Evolutionary conservation across 73 alveolate species (phyloP).

Genomic region (Stentor coeruleus): DNA sequence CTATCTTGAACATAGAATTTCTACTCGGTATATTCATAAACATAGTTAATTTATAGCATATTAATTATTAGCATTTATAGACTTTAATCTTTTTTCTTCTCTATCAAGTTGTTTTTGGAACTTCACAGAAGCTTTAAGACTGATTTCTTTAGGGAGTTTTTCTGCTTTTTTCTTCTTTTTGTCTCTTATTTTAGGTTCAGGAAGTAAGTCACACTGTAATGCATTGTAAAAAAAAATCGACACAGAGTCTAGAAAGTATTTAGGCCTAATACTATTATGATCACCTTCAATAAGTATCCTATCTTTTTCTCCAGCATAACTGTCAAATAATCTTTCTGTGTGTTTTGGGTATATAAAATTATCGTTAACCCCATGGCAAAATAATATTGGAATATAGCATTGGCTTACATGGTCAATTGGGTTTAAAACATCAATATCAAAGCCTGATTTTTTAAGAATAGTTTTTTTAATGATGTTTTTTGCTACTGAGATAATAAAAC

Average conservation of each 20-base stretch:
- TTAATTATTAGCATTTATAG: too few species aligned
- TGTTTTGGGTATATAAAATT: conserved; percentile 86
- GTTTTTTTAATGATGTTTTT: conserved; percentile 72
- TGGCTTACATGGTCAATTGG: conserved; percentile 72
- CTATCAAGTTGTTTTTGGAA: not conserved
- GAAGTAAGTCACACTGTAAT: conserved; percentile 10
- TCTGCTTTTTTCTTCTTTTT: not conserved
- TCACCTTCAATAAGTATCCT: conserved; percentile 25
- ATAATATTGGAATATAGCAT: conserved; percentile 85
- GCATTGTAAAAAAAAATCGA: conserved; percentile 48
- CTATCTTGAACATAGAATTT: not conserved
- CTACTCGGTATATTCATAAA: not conserved
- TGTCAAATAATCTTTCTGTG: conserved; percentile 73
- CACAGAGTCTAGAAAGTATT: conserved; percentile 44
- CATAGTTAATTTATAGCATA: too few species aligned
- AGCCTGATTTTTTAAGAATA: conserved; percentile 73
- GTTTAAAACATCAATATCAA: conserved; percentile 76
- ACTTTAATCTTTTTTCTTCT: not conserved
- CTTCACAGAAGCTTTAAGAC: not conserved
- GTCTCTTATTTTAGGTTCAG: not conserved
- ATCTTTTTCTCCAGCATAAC: conserved; percentile 82
- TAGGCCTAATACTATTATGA: conserved; percentile 37
- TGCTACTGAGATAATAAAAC: conserved; percentile 58
- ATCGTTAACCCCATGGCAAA: conserved; percentile 83
- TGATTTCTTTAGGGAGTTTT: not conserved